Evolutionary conservation across 108 stramenopile genomes (phyloP).

Genomic region (Fistulifera solaris): DNA sequence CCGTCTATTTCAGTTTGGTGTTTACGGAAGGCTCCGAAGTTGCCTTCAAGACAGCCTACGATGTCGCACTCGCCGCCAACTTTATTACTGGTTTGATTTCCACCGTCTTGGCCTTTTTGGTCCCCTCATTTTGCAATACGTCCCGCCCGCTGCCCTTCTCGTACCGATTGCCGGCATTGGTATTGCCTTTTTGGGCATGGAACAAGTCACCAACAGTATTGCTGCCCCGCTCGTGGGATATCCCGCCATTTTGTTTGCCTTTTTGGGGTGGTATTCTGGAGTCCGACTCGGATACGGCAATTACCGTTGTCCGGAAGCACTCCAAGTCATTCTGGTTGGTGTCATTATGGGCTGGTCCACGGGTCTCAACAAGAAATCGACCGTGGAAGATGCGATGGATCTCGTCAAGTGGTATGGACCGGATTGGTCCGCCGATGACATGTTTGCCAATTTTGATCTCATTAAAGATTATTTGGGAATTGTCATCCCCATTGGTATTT

Average conservation of each 20-base stretch:
- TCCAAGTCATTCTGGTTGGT: slow-evolving; percentile 30
- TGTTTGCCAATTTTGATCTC: slow-evolving; percentile 21
- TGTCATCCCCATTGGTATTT: slow-evolving; percentile 40
- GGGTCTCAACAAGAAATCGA: slow-evolving; percentile 22
- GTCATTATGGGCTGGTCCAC: slow-evolving; percentile 34
- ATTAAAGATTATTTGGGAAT: slow-evolving; percentile 38
- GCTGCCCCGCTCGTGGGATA: slow-evolving; percentile 30
- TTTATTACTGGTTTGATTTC: slow-evolving; percentile 55
- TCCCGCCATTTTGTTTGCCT: slow-evolving; percentile 30
- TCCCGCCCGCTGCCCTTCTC: slow-evolving; percentile 34
- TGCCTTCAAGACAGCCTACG: slow-evolving; percentile 29
- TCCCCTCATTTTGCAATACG: slow-evolving; percentile 17
- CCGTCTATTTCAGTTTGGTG: slow-evolving; percentile 16
- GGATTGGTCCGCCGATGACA: slow-evolving; percentile 19
- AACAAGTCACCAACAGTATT: slow-evolving; percentile 27
- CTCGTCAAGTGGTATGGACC: slow-evolving; percentile 25
- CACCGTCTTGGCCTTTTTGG: slow-evolving; percentile 30
- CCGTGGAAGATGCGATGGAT: slow-evolving; percentile 11
- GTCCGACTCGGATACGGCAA: slow-evolving; percentile 22
- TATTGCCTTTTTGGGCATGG: slow-evolving; percentile 38
- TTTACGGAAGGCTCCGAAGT: slow-evolving; percentile 9
- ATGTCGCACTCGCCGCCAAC: slow-evolving; percentile 51
- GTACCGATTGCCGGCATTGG: slow-evolving; percentile 50
- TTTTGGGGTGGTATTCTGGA: slow-evolving; percentile 32
- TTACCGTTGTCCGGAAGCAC: slow-evolving; percentile 33